These are phyloP conservation scores for Penicillium herquei DNA, from an alignment of 495 filamentous ascomycete species.

Conservation along the genomic window DNA sequence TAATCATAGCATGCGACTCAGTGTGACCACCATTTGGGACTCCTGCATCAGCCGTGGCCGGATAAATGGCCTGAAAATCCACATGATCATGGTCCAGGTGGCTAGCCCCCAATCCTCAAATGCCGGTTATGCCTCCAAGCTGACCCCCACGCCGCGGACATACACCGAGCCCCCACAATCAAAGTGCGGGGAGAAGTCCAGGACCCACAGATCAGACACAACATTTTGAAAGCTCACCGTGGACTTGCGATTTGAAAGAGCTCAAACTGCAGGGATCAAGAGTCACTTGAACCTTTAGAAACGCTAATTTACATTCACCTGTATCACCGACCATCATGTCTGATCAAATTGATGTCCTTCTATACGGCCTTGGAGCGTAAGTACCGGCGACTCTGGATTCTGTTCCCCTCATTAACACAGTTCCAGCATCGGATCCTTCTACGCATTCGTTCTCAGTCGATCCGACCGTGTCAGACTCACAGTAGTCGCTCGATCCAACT, in stretches of 20 bases:
- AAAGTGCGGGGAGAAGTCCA: background rate
- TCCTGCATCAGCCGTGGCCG: no score
- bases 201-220: background rate
- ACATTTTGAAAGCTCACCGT: no score
- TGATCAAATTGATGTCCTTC: constrained; percentile 32
- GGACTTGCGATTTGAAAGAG: no score
- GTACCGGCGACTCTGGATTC: background rate
- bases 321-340: constrained; percentile 17
- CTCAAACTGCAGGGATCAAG: background rate
- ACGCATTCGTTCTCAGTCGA: constrained; percentile 45
- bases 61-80: no score
- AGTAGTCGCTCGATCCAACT: constrained; percentile 54
- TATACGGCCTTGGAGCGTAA: constrained; percentile 41
- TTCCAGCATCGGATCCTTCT: constrained; percentile 45
- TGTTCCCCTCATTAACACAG: background rate
- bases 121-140: no score
- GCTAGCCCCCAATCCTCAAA: no score
- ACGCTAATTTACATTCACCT: background rate
- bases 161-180: background rate
- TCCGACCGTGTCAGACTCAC: constrained; percentile 43
- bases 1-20: no score
- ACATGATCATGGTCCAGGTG: no score
- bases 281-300: background rate
- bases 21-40: no score
- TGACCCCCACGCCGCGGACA: background rate